Evolutionary conservation across 1,139 yeast species (phyloP).

Genomic region (Trichomonascaceae sp.): DNA sequence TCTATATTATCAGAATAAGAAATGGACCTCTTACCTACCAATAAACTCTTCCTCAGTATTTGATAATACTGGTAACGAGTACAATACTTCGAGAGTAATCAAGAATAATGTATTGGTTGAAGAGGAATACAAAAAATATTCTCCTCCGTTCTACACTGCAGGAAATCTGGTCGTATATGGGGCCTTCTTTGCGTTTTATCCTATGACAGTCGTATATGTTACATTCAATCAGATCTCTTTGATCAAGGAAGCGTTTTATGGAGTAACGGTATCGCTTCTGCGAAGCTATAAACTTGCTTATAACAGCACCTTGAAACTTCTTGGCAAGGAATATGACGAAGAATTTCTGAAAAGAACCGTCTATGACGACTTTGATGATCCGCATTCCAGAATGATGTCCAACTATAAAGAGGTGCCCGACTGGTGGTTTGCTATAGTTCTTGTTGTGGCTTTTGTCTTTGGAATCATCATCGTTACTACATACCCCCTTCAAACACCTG

Average conservation of each 20-base stretch:
- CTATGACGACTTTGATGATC: conserved; percentile 45
- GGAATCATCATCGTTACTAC: conserved; percentile 44
- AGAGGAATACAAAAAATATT: conserved; percentile 29
- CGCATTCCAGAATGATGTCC: conserved; percentile 51
- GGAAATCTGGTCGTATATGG: conserved; percentile 52
- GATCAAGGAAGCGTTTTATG: conserved; percentile 7
- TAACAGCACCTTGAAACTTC: neutral
- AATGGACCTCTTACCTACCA: conserved; percentile 48
- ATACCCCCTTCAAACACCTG: conserved; percentile 42
- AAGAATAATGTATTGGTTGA: conserved; percentile 30
- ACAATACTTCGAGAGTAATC: conserved; percentile 39
- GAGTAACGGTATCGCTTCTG: neutral
- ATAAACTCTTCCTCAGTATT: conserved; percentile 46
- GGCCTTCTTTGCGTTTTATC: conserved; percentile 52
- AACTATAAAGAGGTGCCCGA: conserved; percentile 58
- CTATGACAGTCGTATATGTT: conserved; percentile 29
- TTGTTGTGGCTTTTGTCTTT: conserved; percentile 42
- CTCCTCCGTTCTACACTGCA: conserved; percentile 56
- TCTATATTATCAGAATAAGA: conserved; percentile 44
- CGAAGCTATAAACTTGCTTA: conserved; percentile 3
- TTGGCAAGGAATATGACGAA: neutral
- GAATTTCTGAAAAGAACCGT: neutral
- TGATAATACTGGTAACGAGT: conserved; percentile 43
- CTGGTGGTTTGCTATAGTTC: conserved; percentile 47
- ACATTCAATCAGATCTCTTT: conserved; percentile 22